phyloP scores from a whole-genome alignment of 352 stramenopile genomes.

The Pilasporangium apinafurcum region DNA sequence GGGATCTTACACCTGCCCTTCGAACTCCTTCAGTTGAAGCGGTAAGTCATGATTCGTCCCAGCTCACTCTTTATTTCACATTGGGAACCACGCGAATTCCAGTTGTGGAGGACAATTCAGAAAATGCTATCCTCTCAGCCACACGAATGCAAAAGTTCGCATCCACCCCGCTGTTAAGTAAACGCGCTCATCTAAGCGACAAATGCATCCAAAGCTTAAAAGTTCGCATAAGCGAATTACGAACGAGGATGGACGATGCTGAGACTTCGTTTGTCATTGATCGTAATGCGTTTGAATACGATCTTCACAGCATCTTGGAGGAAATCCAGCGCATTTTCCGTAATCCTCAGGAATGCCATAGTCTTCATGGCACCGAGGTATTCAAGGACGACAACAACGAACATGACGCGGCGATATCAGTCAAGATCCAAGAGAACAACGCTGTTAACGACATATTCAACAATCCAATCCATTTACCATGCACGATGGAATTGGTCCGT shows the following conservation, averaged over 20 bases:
- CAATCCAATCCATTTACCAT: slow-evolving; percentile 29
- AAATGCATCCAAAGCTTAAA: slow-evolving; percentile 19
- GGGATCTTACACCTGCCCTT: slow-evolving; percentile 47
- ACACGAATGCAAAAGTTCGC: slow-evolving; percentile 40
- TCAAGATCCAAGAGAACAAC: not conserved
- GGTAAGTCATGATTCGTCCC: not conserved
- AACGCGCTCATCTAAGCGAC: slow-evolving; percentile 23
- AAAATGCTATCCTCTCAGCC: slow-evolving; percentile 10
- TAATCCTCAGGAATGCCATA: not conserved
- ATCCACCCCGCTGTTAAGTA: slow-evolving; percentile 43
- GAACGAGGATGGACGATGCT: slow-evolving; percentile 60
- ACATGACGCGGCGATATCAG: too few species aligned
- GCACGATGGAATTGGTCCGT: slow-evolving; percentile 37
- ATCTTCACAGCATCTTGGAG: slow-evolving; percentile 18
- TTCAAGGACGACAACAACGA: not conserved
- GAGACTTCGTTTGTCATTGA: slow-evolving; percentile 52
- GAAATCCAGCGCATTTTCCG: slow-evolving; percentile 38
- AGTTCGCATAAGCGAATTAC: slow-evolving; percentile 28
- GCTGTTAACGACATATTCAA: slow-evolving; percentile 35
- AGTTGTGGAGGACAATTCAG: slow-evolving; percentile 13
- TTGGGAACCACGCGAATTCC: slow-evolving; percentile 41
- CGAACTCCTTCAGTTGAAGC: not conserved
- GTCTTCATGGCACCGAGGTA: not conserved
- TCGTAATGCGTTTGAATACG: slow-evolving; percentile 15
- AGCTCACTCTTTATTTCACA: slow-evolving; percentile 51